Percentiles rank a stretch among this genome's conserved stretches.
These are phyloP conservation scores for Histomonas meleagridis DNA, from an alignment of 208 protist species.

Conservation along the genomic window DNA sequence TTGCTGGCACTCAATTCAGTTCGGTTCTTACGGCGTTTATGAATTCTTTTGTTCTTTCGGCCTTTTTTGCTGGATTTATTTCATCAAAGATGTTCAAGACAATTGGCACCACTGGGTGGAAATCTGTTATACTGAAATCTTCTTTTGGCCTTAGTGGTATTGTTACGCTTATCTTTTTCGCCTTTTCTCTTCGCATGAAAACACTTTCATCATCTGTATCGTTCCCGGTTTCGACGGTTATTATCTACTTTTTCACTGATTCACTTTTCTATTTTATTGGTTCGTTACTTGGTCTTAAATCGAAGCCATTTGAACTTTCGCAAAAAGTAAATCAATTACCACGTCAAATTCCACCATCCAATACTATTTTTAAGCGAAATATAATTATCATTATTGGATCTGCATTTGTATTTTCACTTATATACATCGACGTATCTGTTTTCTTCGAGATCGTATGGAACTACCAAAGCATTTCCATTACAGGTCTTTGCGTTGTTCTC, in stretches of 20 bases:
- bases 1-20: background rate
- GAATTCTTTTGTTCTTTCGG: background rate
- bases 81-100: background rate
- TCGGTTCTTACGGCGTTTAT: background rate
- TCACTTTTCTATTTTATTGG: background rate
- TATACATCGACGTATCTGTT: too few species aligned
- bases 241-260: background rate
- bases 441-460: too few species aligned
- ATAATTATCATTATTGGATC: too few species aligned
- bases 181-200: too few species aligned
- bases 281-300: background rate
- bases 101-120: background rate
- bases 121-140: background rate
- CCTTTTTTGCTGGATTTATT: background rate
- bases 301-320: background rate
- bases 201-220: too few species aligned
- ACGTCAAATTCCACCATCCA: background rate
- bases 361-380: too few species aligned
- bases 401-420: too few species aligned
- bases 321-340: background rate
- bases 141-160: background rate
- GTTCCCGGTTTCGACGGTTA: background rate
- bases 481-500: too few species aligned
- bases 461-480: too few species aligned
- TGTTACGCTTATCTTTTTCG: background rate